Base-by-base conservation (phyloP, 73 alveolate genomes). In the Paramecium bursaria region DNA sequence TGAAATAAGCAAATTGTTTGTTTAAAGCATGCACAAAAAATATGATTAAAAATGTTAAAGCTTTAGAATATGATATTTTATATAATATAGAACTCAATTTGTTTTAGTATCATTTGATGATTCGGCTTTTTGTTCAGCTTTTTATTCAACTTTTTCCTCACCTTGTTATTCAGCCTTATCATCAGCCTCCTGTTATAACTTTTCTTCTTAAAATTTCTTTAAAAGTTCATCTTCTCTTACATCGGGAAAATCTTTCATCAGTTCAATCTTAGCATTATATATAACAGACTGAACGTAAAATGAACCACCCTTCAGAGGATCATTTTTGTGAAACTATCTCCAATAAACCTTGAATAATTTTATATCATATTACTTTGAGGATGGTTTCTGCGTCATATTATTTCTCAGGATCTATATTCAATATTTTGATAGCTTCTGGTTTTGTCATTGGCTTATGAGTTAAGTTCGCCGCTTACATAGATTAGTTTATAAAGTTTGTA, bases 321-420 rank as follows among this genome's bases (percentile, higher is more conserved):
- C 60, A 67, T 67, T 67, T 57, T 35, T 35, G 19, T 67, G 60
- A 13, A 67, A 67, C 46, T 67, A 33, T 35, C 82, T 31, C 82
- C 60, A 67, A 67, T 67, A 67, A 14, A 67, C 44, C 76, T 57
- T n/a, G n/a, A n/a, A n/a, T n/a, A n/a, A n/a, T n/a, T n/a, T n/a
- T n/a, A n/a, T n/a, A n/a, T n/a, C n/a, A n/a, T n/a, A n/a, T n/a
- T n/a, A n/a, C n/a, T n/a, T n/a, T n/a, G n/a, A n/a, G n/a, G n/a
- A 67, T 14, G 10, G 22, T 67, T 39, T 39, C 60, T 67, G 15
- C 82, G 6, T 35, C 82, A 67, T 42, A 17, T 3, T 42, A 42
- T 23, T 67, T 67, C 46, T 67, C 82, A 7, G 22, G 23, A 9
- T 23, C 22, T 42, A 67, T 21, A 11, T 67, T 4, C 23, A 33